Conservation (phyloP, 805 yeast genomes). For the Pichia sporocuriosa region DNA sequence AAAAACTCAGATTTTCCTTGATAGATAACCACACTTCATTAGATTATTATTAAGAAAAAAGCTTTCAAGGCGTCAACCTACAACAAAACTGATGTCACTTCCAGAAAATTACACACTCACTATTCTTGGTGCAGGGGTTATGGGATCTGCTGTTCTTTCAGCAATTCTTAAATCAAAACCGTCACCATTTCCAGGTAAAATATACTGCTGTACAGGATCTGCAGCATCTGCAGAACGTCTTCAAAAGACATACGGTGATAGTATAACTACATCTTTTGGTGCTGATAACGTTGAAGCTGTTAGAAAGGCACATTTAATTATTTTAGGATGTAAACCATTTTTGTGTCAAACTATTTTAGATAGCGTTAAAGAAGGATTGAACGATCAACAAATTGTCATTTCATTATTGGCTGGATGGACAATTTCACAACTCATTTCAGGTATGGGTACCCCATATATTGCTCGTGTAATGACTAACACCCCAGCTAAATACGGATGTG, state of each 20-base stretch:
- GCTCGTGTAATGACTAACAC: slow-evolving; percentile 98
- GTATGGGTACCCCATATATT: slow-evolving; percentile 45
- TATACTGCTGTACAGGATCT: slow-evolving; percentile 71
- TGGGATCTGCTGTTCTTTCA: slow-evolving; percentile 88
- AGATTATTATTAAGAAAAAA: no score
- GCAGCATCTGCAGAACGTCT: slow-evolving; percentile 45
- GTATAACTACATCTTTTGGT: slow-evolving; percentile 47
- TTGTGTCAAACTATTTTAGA: slow-evolving; percentile 54
- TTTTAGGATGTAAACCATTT: slow-evolving; percentile 87
- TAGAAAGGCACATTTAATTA: slow-evolving; percentile 55
- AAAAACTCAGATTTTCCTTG: no score
- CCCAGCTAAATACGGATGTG: slow-evolving; percentile 87
- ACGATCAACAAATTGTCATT: slow-evolving; percentile 38
- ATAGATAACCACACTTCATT: no score
- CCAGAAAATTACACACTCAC: slow-evolving; percentile 37
- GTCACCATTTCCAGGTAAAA: slow-evolving; percentile 56
- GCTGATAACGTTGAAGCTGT: slow-evolving; percentile 53
- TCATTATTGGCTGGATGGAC: slow-evolving; percentile 93
- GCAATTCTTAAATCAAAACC: slow-evolving; percentile 57
- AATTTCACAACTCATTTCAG: slow-evolving; percentile 50
- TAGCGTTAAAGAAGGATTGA: slow-evolving; percentile 40
- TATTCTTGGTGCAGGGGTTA: slow-evolving; percentile 88
- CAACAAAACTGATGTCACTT: slow-evolving; percentile 4
- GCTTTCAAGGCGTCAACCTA: neutral
- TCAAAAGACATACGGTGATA: slow-evolving; percentile 40